Base-by-base conservation (phyloP, 179 eudicot genomes). In the Drosera spatulata region DNA sequence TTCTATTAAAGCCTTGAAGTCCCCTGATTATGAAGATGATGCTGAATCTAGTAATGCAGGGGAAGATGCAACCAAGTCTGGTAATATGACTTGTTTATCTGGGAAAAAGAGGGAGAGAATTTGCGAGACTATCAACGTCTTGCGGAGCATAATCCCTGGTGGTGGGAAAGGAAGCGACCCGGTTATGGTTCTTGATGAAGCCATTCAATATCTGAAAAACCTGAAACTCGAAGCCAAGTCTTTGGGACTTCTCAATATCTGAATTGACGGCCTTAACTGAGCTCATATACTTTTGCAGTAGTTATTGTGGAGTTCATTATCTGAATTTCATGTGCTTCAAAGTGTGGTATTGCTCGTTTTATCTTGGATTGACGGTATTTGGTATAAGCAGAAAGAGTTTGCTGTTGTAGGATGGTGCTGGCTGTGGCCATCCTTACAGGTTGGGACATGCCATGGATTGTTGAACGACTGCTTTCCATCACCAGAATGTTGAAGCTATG, bases 181-280 rank as follows among this genome's bases (percentile, higher is more conserved):
- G 1, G 65, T 77, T 58, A 59, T 63, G 64, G 86, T 93, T 55
- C 64, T 93, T 40, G 97, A 93, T 62, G 95, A 93, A 78, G 90
- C 99, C 44, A 89, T 93, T 37, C 50, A 68, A 53, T 89, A 84
- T 67, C 72, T 93, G 63, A 75, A 51, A 66, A 73, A 80, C 62
- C 71, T 93, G 70, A 89, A 78, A 70, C 66, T 48, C 63, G 68
- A 82, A 70, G 97, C 93, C 62, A 61, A 61, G 66, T 71, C 78
- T 59, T 45, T 86, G 39, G 84, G 85, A n/a, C 81, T 82, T 56
- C 82, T 81, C 14, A 39, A 71, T 13, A 56, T 68, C 11, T 78
- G 49, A 61, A 10, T 15, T 53, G 33, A 22, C 33, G 33, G 33
- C 33, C 33, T 22, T 22, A 22, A 22, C 33, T 22, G 33, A 22